Percentiles rank a stretch among this genome's conserved stretches.
phyloP scores from a whole-genome alignment of 2,329 filamentous ascomycete species.

The Paradendryphiella salina region DNA sequence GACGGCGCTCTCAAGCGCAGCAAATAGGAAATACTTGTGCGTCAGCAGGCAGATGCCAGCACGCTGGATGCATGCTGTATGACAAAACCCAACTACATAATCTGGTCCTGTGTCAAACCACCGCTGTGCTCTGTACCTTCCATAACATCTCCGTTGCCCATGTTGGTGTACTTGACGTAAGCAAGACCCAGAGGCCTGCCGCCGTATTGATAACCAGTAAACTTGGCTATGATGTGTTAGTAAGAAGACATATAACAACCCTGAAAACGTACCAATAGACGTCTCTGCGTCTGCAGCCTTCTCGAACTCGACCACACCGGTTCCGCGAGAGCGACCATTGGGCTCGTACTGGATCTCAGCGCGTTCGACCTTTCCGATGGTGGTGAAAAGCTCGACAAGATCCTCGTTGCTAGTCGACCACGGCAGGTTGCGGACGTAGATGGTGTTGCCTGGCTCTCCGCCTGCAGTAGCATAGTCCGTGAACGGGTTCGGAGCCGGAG shows the following conservation, averaged over 20 bases:
- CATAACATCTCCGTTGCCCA: conserved; percentile 68
- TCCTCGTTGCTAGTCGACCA: conserved; percentile 99
- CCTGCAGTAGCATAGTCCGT: conserved; percentile 89
- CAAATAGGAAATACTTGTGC: conserved; percentile 8
- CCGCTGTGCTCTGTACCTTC: conserved; percentile 71
- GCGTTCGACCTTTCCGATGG: conserved; percentile 95
- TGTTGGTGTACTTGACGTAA: conserved; percentile 89
- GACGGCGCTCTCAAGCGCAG: conserved; percentile 12
- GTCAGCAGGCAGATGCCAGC: conserved; percentile 8
- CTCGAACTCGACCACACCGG: conserved; percentile 95
- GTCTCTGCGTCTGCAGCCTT: conserved; percentile 82
- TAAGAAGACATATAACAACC: not conserved
- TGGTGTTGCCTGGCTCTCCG: conserved; percentile 78
- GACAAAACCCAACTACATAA: conserved; percentile 67
- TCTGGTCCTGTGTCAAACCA: conserved; percentile 93
- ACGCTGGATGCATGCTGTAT: conserved; percentile 6
- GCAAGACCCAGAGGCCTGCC: conserved; percentile 89
- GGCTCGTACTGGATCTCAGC: conserved; percentile 99
- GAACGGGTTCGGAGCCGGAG: conserved; percentile 79
- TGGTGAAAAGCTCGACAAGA: conserved; percentile 92
- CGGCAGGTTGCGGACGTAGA: conserved; percentile 96
- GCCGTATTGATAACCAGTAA: conserved; percentile 96
- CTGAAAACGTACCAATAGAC: conserved; percentile 66
- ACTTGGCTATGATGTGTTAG: conserved; percentile 67
- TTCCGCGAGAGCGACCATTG: conserved; percentile 91